Evolutionary conservation across 176 grass and related monocot species (phyloP), one percentile per base, ranked within the genome.

Genomic region (Musa troglodytarum): DNA sequence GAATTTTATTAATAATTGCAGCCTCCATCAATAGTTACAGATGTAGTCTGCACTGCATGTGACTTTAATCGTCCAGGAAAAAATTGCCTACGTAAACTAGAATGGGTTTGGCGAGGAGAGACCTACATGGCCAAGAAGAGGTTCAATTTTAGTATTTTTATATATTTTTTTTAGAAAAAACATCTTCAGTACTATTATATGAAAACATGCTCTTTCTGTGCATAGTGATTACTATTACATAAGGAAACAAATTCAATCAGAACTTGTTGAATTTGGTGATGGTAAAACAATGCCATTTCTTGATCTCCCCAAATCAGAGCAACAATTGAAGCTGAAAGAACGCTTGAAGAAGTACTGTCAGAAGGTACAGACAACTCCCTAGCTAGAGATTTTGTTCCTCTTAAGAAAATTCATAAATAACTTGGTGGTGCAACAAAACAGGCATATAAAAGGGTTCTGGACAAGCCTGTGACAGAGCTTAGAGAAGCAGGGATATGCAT

Each of bases 401-500:
- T 16, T 53, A 54, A 51, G 58, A 23, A 59, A n/a, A 43, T 9
- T 53, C 74, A 69, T n/a, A 19, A 5, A 20, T 11, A 50, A 66
- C 43, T 51, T 76, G 21, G 51, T 83, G 50, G 1, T 67, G 29
- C 49, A 74, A 13, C 57, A 11, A 49, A 74, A 86, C 76, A 98
- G 94, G 94, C 88, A 3, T 92, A 98, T 81, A 98, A 91, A 89
- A 93, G 94, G 85, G 94, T 93, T 81, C 81, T 98, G 77, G 94
- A 98, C 84, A 93, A 93, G 83, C 94, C 94, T 75, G 90, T 90
- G 73, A 98, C 90, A 78, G 94, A 93, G 88, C 77, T 89, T 74
- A 90, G 94, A 88, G 90, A 98, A 68, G 88, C 94, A 85, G 94
- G 94, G 79, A 93, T 98, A 87, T 98, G 94, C 83, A 98, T 98